Conservation (phyloP, 345 rosid genomes). For the Linum usitatissimum region DNA sequence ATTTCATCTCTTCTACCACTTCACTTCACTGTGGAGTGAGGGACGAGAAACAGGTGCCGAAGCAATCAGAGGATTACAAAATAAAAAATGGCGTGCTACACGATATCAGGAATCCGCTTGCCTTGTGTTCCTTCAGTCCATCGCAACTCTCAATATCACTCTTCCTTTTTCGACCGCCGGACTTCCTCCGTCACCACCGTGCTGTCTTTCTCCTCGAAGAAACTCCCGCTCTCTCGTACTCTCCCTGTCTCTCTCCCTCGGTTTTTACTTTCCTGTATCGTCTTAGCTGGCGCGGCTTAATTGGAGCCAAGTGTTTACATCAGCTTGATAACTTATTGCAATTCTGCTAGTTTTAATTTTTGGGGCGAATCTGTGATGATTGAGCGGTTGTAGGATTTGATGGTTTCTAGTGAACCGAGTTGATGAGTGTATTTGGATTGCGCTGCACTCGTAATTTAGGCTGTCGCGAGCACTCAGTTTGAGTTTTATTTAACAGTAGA, state of each 20-base stretch:
- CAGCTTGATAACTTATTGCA: too few species aligned
- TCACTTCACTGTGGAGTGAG: slow-evolving; percentile 6
- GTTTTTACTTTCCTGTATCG: background rate
- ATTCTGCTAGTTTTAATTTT: background rate
- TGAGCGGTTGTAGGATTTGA: too few species aligned
- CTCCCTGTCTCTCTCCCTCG: slow-evolving; percentile 10
- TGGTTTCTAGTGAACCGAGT: too few species aligned
- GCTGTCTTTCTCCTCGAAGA: slow-evolving; percentile 40
- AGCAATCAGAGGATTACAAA: background rate
- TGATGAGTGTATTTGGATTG: background rate
- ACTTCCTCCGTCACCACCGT: slow-evolving; percentile 9
- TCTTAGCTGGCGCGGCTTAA: background rate
- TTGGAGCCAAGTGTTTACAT: too few species aligned
- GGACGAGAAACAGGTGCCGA: background rate
- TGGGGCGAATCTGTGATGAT: background rate
- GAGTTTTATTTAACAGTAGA: too few species aligned
- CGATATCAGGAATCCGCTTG: slow-evolving; percentile 47
- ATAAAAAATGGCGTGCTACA: slow-evolving; percentile 37
- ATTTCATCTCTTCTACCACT: background rate
- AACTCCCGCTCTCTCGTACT: slow-evolving; percentile 40
- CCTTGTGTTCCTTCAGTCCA: slow-evolving; percentile 30
- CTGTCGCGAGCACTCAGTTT: too few species aligned
- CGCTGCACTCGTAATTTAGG: background rate
- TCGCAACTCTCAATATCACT: slow-evolving; percentile 20
- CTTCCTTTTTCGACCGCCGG: slow-evolving; percentile 45